Evolutionary conservation across 139 green algal genomes (phyloP).

Genomic region (Cymbomonas tetramitiformis): DNA sequence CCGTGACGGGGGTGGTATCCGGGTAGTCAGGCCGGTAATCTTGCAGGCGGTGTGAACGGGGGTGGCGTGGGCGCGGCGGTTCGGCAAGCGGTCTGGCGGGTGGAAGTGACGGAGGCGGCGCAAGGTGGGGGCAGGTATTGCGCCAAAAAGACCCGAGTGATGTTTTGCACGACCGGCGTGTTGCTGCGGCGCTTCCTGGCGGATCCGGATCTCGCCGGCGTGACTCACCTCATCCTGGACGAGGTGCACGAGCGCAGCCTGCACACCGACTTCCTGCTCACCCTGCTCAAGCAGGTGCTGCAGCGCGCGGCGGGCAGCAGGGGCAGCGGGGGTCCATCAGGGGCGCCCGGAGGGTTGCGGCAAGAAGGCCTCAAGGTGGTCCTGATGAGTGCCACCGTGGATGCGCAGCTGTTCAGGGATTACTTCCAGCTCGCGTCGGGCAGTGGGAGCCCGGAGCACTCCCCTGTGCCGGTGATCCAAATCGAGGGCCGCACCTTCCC

Average conservation of each 20-base stretch:
- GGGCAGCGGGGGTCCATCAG: too few relatives aligned
- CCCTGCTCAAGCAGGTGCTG: constrained; percentile 74
- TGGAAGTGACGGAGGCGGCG: too few relatives aligned
- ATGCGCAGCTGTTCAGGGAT: constrained; percentile 82
- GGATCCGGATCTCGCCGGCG: constrained; percentile 58
- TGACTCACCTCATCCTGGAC: constrained; percentile 84
- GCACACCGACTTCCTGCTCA: constrained; percentile 93
- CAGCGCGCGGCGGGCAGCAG: background rate
- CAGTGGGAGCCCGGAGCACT: too few relatives aligned
- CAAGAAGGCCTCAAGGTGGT: constrained; percentile 49
- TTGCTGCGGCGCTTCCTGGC: constrained; percentile 59
- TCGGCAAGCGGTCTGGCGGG: too few relatives aligned
- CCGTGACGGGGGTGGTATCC: too few relatives aligned
- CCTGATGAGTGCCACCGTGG: constrained; percentile 81
- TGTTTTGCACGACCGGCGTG: constrained; percentile 67
- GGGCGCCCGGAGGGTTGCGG: too few relatives aligned
- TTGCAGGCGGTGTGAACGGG: too few relatives aligned
- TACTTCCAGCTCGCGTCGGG: constrained; percentile 96
- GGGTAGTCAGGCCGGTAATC: too few relatives aligned
- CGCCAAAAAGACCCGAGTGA: constrained; percentile 44
- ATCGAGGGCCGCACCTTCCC: constrained; percentile 74
- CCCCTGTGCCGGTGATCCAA: constrained; percentile 81
- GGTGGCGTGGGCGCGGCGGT: too few relatives aligned
- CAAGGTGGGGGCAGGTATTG: too few relatives aligned
- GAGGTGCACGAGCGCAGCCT: constrained; percentile 95